Evolutionary conservation across 331 rosid genomes (phyloP), one percentile per base, ranked within the genome.

Genomic region (Phaseolus coccineus): DNA sequence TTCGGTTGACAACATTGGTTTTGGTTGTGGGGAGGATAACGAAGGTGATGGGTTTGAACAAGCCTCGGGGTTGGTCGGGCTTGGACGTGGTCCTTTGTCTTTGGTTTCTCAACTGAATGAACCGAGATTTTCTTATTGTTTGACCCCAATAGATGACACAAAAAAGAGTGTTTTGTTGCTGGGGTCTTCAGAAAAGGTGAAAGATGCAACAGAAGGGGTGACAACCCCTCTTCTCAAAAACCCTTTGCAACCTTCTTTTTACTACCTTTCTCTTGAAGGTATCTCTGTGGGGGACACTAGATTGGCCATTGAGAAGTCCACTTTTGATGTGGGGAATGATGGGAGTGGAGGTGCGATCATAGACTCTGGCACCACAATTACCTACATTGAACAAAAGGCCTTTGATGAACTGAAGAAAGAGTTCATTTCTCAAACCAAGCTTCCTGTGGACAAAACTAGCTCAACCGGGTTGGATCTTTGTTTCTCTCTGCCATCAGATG

Each of bases 311-410:
- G 78, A 64, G 6, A 82, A 89, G 35, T 72, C 85, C 42, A 89
- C 90, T 27, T 92, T 94, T 51, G 82, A 88, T 0, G 39, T 92
- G 14, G 69, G 67, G 19, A 88, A 87, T 25, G 96, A 91, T 71
- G 99, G 97, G 9, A 88, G 66, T 53, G 99, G 97, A 0, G 99
- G 99, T 4, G n/a, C 91, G 19, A 93, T 93, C 81, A 93, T 95
- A 30, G 99, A 95, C 59, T 95, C 97, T 0, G 99, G 99, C 59
- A 95, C 99, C 16, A 95, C 99, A 2, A 86, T 95, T 5, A 86
- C 96, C 0, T 93, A 92, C 33, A 24, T 95, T 0, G 91, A 84
- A 50, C 68, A 82, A 2, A 78, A 5, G 9, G 97, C 85, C 51
- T 95, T 85, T 40, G 73, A 30, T 25, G 55, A 50, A 69, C 81